A percentile compares a stretch with the other conserved stretches of the same genome.
These are phyloP conservation scores for Psidium friedrichsthalianum DNA, from an alignment of 345 rosid species.

Conservation along the genomic window DNA sequence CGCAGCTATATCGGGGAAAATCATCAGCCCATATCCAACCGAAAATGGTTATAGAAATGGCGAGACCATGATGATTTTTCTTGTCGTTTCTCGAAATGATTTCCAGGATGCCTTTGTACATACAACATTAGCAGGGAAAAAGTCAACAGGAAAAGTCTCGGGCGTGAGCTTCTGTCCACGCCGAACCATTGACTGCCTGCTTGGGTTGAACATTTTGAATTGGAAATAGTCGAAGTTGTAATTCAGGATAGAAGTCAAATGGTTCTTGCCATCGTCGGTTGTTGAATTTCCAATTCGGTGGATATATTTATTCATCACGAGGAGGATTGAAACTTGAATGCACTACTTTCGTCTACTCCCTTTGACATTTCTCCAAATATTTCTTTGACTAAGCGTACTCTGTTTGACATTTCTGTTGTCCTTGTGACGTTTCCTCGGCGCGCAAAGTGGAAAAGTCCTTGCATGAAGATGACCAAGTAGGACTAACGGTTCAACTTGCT, in stretches of 20 bases:
- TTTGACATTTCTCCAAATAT: not conserved
- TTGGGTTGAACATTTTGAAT: not conserved
- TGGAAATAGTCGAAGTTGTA: not conserved
- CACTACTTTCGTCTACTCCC: not conserved
- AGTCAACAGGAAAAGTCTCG: not conserved
- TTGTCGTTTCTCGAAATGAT: not conserved
- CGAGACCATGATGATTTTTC: not conserved
- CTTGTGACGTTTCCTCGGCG: not conserved
- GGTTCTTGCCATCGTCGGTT: not conserved
- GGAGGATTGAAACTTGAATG: not conserved
- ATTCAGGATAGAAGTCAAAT: not conserved
- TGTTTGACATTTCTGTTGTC: not conserved
- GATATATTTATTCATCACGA: not conserved
- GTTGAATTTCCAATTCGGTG: not conserved
- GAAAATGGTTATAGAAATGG: not conserved
- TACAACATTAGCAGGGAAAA: not conserved
- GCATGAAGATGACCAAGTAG: not conserved
- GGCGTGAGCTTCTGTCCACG: not conserved
- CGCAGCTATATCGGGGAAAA: conserved; percentile 73
- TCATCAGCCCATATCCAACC: conserved; percentile 22
- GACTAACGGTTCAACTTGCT: not conserved
- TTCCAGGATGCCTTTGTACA: not conserved
- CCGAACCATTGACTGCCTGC: not conserved
- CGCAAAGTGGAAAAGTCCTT: not conserved
- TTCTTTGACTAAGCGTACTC: not conserved